Base-by-base conservation (phyloP, 2,329 filamentous ascomycete species). In the Colletotrichum sp. region DNA sequence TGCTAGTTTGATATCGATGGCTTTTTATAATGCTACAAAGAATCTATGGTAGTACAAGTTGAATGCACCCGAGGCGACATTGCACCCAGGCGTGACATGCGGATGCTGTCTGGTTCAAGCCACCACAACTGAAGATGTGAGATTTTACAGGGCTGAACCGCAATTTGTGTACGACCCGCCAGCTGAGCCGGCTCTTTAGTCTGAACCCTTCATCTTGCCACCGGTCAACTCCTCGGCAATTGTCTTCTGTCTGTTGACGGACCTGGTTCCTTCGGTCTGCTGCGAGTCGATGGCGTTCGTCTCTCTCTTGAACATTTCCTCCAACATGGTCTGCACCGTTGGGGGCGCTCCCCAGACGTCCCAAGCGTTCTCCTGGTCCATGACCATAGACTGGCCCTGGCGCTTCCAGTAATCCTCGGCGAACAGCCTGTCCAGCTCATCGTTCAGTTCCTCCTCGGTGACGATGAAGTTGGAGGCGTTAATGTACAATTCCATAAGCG, bases 401-500 rank as follows among this genome's bases (percentile, higher is more conserved):
- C 84, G 83, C 72, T 81, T 83, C 83, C 90, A 91, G 84, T 87
- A 88, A 77, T 91, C 89, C 30, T 92, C 91, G 18, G 92, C 90
- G 86, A 98, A 99, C n/a, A 93, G 89, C 78, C 89, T 86, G 26
- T 98, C 94, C 72, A 98, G 93, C 78, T 92, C 90, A 18, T 88
- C 88, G 79, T 94, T 90, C 39, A 99, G 90, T 83, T 98, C 93
- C 67, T 90, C 87, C 83, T 98, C 96, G 28, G 90, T 93, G 21
- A 95, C 93, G 82, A 99, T 98, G 86, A 99, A 99, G 52, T 92
- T 88, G 30, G 94, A 91, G 7, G 97, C 96, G 80, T 96, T 94
- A 87, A 97, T 94, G 86, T 99, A 99, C 15, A 99, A 90, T 75
- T 95, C 93, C 85, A 98, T 95, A 34, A 99, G 86, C 18, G 93